Percentiles rank a stretch among this genome's conserved stretches.
These are phyloP conservation scores for Scenedesmus sp. DNA, from an alignment of 163 green algal species.

Conservation along the genomic window DNA sequence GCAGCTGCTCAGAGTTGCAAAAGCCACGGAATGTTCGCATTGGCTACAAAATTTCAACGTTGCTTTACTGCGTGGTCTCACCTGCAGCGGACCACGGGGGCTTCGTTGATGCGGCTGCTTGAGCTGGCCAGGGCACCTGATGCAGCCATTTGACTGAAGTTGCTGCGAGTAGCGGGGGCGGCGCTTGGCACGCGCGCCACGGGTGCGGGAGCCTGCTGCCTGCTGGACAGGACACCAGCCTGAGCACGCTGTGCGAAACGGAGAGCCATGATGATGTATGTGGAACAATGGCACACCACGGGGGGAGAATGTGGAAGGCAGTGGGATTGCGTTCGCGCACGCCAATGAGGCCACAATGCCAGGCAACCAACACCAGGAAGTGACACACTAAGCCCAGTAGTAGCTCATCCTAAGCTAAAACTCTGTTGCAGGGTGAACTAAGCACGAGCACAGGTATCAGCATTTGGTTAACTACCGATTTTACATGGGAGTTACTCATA, in stretches of 20 bases:
- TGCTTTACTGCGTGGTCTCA: neutral
- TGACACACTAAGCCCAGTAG: neutral
- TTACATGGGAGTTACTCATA: neutral
- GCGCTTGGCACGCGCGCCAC: slow-evolving; percentile 4
- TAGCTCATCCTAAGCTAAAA: neutral
- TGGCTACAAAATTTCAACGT: neutral
- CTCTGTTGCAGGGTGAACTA: neutral
- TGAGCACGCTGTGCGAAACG: slow-evolving; percentile 33
- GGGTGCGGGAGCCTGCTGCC: slow-evolving; percentile 15
- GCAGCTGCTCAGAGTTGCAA: neutral
- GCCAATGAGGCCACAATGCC: neutral
- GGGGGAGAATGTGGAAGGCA: neutral
- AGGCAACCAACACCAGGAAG: neutral
- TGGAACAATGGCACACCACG: neutral
- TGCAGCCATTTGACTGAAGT: neutral
- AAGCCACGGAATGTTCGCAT: neutral
- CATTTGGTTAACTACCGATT: neutral
- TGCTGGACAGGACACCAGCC: neutral
- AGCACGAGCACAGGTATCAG: neutral
- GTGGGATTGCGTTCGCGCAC: neutral
- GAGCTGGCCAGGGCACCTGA: neutral
- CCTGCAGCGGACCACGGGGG: slow-evolving; percentile 31
- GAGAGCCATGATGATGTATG: slow-evolving; percentile 33
- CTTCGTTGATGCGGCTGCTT: neutral
- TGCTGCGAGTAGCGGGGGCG: neutral